Conservation (phyloP, 441 rosid genomes). For the Euphorbia schlechtendalii region DNA sequence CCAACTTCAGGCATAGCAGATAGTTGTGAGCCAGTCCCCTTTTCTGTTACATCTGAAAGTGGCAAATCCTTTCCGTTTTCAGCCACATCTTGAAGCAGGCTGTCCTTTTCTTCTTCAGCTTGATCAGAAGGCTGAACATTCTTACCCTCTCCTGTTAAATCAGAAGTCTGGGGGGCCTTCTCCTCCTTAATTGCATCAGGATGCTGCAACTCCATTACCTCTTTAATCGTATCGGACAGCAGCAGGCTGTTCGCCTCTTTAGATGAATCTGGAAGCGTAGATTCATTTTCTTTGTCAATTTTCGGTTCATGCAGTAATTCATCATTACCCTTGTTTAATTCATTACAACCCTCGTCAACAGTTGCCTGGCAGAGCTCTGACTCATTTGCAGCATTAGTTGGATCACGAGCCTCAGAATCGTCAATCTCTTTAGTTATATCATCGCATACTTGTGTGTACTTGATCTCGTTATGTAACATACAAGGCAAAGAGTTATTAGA, state of each 20-base stretch:
- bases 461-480: slow-evolving; percentile 20
- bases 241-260: slow-evolving; percentile 9
- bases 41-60: slow-evolving; percentile 4
- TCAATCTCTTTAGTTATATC: slow-evolving; percentile 31
- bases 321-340: slow-evolving; percentile 1
- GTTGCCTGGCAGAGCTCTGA: slow-evolving; percentile 10
- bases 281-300: slow-evolving; percentile 3
- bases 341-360: slow-evolving; percentile 6
- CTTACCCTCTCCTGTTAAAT: slow-evolving; percentile 5
- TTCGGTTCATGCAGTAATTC: slow-evolving; percentile 6
- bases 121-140: background rate
- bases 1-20: slow-evolving; percentile 9
- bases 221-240: slow-evolving; percentile 2
- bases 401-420: slow-evolving; percentile 19
- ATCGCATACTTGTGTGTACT: slow-evolving; percentile 19
- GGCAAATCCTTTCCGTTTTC: background rate
- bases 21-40: background rate
- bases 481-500: slow-evolving; percentile 33
- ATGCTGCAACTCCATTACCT: background rate
- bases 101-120: slow-evolving; percentile 4
- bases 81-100: slow-evolving; percentile 2
- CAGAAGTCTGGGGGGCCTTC: background rate
- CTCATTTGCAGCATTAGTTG: slow-evolving; percentile 12
- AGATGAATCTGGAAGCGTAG: background rate
- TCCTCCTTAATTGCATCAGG: slow-evolving; percentile 13